Evolutionary conservation across 208 protist species (phyloP), one percentile per base, ranked within the genome.

Genomic region (Willaertia magna): DNA sequence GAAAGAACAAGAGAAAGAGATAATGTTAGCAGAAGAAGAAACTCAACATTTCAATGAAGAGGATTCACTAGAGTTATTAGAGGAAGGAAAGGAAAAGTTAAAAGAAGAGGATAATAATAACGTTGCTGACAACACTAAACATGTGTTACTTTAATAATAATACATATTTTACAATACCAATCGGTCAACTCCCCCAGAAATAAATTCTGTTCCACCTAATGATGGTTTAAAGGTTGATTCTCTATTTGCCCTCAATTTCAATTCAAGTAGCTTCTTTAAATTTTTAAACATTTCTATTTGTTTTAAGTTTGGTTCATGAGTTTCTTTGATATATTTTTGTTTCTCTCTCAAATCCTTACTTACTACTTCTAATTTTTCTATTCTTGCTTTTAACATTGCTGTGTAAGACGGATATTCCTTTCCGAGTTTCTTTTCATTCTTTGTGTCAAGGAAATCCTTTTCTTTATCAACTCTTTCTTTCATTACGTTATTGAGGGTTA

Each of bases 261-360:
- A 26, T 49, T 85, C 82, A 2, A 85, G 18, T 6, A 85, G 22
- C n/a, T 49, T 79, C 39, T 46, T 47, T n/a, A 85, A 51, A 34
- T 78, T 85, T 12, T 4, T 51, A n/a, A 85, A 51, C 6, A 39
- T 16, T 34, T n/a, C 22, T 9, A 85, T 85, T 78, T 85, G 82
- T 78, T 52, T 85, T 9, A 75, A 14, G 22, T 52, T 61, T 9
- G 82, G 82, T 20, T 85, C 82, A 14, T 79, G 47, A 1, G 18
- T 85, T 18, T 85, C 82, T 47, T 85, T 85, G 40, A 85, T 85
- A 20, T 61, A 52, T 12, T 42, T 75, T 51, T 85, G 82, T 49
- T 78, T 46, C 20, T 85, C 82, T 78, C 40, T 46, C 26, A 85
- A 42, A 39, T 85, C 82, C 26, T 78, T 85, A 40, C 61, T 51